These are phyloP conservation scores for Cyphellophora attinorum DNA, from an alignment of 2,329 filamentous ascomycete genomes.

Conservation along the genomic window DNA sequence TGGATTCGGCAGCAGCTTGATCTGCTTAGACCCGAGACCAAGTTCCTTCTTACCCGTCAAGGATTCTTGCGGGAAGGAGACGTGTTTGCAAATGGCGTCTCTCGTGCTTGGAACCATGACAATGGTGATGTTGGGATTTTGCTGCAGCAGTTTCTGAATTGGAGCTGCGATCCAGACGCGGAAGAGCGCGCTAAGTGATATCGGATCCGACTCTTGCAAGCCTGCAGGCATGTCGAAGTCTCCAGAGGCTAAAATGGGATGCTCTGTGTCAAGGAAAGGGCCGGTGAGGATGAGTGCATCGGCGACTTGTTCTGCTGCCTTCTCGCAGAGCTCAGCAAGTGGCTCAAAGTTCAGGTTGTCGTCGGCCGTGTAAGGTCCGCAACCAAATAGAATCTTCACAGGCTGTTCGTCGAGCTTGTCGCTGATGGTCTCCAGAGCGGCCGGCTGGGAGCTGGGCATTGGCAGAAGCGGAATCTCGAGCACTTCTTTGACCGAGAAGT, in stretches of 20 bases:
- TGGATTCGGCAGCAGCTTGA: conserved; percentile 75
- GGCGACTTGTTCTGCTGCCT: conserved; percentile 62
- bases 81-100: conserved; percentile 71
- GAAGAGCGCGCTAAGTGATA: conserved; percentile 76
- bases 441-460: conserved; percentile 59
- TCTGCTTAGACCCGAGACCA: conserved; percentile 67
- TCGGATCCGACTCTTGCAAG: conserved; percentile 58
- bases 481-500: conserved; percentile 71
- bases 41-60: conserved; percentile 57
- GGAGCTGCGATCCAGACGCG: conserved; percentile 66
- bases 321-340: conserved; percentile 68
- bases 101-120: conserved; percentile 75
- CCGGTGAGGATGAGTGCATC: conserved; percentile 74
- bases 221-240: conserved; percentile 67
- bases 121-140: conserved; percentile 71
- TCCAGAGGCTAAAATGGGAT: conserved; percentile 73
- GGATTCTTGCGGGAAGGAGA: conserved; percentile 74
- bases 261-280: conserved; percentile 85
- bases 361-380: conserved; percentile 86
- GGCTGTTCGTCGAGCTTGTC: conserved; percentile 56
- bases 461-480: conserved; percentile 66
- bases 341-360: conserved; percentile 87
- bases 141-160: conserved; percentile 58
- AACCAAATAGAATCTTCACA: conserved; percentile 65
- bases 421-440: conserved; percentile 58